Percentiles rank a stretch among this genome's conserved stretches.
Evolutionary conservation across 1,139 yeast genomes (phyloP).

Genomic region (Suhomyces panamericanus): DNA sequence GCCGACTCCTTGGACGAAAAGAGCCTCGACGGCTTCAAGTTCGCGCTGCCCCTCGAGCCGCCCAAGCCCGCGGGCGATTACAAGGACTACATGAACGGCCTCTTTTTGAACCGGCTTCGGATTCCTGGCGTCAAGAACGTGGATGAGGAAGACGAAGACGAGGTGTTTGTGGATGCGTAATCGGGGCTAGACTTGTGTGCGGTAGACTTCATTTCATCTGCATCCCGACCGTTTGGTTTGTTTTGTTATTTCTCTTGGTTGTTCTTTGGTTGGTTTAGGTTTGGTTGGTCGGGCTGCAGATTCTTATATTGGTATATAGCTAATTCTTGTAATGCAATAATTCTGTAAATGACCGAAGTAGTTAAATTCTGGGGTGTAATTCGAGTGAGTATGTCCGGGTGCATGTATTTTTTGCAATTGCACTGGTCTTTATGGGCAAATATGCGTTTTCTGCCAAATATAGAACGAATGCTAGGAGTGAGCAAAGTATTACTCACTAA

Average conservation of each 20-base stretch:
- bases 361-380: background rate
- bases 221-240: background rate
- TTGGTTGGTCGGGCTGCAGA: conserved; percentile 8
- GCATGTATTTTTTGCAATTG: background rate
- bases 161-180: conserved; percentile 30
- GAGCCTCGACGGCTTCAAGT: conserved; percentile 9
- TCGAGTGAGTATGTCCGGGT: background rate
- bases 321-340: conserved; percentile 1
- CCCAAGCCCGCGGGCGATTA: conserved; percentile 10
- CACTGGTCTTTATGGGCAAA: no score
- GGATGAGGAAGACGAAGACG: conserved; percentile 30
- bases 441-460: no score
- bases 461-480: no score
- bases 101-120: conserved; percentile 21
- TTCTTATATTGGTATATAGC: conserved; percentile 7
- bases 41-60: conserved; percentile 2
- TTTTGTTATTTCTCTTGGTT: background rate
- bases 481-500: no score
- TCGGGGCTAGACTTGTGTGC: background rate
- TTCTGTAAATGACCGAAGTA: background rate
- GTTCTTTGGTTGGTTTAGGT: conserved; percentile 1
- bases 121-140: conserved; percentile 20
- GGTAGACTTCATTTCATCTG: conserved; percentile 7
- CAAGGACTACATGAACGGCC: conserved; percentile 20
- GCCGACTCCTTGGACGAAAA: conserved; percentile 13